Evolutionary conservation across 2,329 filamentous ascomycete genomes (phyloP), one percentile per base, ranked within the genome.

Genomic region (Hymenoscyphus infarciens): DNA sequence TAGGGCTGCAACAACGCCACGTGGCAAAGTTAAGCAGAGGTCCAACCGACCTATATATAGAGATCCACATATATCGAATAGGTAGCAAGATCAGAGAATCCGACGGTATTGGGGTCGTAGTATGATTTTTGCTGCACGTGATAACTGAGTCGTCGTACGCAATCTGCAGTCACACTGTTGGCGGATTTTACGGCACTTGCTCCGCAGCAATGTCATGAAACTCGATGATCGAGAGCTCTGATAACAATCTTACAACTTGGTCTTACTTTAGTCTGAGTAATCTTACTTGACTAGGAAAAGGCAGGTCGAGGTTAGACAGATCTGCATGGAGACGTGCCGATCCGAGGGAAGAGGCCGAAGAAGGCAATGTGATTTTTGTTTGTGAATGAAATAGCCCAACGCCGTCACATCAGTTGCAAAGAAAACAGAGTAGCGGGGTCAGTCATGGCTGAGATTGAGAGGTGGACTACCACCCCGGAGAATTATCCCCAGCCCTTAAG

Each of bases 1-100:
- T 56, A 57, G 59, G 39, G 19, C 62, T 39, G 62, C 58, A 59
- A 64, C 62, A 56, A 59, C 53, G 59, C 62, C 62, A 64, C 62
- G 62, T 64, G 62, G 62, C 62, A 57, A 57, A 56, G 59, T 39
- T 45, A 56, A 55, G 59, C 56, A n/a, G 35, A 31, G 56, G 22
- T 39, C 61, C 62, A 61, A 61, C 55, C 42, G 29, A 16, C 15
- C 38, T 55, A 59, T 59, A 59, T 59, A 56, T 19, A 49, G 52
- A 53, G 56, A 22, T 52, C 62, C 57, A 61, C 59, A 61, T 52
- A 49, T 22, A 22, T 22, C 53, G 25, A 29, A 55, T 29, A 25
- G 16, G 53, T 55, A 29, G 55, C 25, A n/a, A 49, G 55, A 61
- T 59, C 29, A 56, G 45, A 29, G 25, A 31, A 49, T 49, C 42